Evolutionary conservation across 495 filamentous ascomycete genomes (phyloP).

Genomic region (Tuber magnatum): DNA sequence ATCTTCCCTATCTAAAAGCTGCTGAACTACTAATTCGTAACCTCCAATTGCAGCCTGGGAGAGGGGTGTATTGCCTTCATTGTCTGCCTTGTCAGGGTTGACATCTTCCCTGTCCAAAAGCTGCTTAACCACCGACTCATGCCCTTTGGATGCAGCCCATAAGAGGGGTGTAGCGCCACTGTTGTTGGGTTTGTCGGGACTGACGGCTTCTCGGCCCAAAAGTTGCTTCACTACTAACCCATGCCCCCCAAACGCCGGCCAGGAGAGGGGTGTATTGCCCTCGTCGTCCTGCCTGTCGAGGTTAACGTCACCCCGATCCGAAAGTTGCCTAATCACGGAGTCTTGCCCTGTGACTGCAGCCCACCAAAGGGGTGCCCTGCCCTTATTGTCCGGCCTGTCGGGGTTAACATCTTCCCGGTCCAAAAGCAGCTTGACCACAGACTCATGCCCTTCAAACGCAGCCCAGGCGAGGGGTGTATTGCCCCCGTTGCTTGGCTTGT

Average conservation of each 20-base stretch:
- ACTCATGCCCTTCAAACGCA: neutral
- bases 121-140: conserved; percentile 41
- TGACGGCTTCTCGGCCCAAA: conserved; percentile 19
- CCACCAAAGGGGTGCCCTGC: conserved; percentile 32
- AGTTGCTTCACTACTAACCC: conserved; percentile 34
- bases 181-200: conserved; percentile 22
- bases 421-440: conserved; percentile 22
- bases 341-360: conserved; percentile 36
- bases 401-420: conserved; percentile 34
- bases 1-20: conserved; percentile 21
- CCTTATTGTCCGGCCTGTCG: conserved; percentile 8
- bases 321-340: conserved; percentile 37
- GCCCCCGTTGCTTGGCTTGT: too few relatives aligned
- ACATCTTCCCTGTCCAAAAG: conserved; percentile 13
- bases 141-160: conserved; percentile 42
- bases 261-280: conserved; percentile 38
- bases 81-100: conserved; percentile 10
- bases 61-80: conserved; percentile 32
- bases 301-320: conserved; percentile 6
- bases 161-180: conserved; percentile 42
- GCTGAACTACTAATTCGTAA: conserved; percentile 37
- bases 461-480: too few relatives aligned
- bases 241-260: conserved; percentile 37
- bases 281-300: conserved; percentile 11
- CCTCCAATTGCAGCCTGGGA: conserved; percentile 36